Conservation (phyloP, 148 eudicot genomes). For the Oxyria digyna region DNA sequence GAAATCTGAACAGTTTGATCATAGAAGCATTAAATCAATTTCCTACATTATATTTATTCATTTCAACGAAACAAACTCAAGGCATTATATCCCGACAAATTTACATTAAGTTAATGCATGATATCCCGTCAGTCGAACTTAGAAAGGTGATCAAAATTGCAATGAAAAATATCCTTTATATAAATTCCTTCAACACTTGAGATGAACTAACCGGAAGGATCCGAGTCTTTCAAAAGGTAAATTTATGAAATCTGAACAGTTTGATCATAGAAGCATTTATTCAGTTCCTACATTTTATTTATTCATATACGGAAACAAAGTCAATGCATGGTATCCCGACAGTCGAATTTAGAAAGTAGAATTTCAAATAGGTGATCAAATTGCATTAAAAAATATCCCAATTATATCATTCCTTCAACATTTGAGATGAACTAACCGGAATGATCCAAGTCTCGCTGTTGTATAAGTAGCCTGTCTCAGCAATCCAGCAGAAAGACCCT, state of each 20-base stretch:
- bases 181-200: no score
- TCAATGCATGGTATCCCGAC: not conserved
- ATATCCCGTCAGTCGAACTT: no score
- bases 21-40: not conserved
- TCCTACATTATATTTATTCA: not conserved
- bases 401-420: not conserved
- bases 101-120: not conserved
- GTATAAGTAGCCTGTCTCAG: slow-evolving; percentile 56
- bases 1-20: not conserved
- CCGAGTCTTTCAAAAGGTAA: not conserved
- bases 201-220: no score
- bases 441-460: slow-evolving; percentile 45
- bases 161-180: no score
- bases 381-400: not conserved
- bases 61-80: not conserved
- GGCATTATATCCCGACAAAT: not conserved
- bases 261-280: not conserved
- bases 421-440: slow-evolving; percentile 25
- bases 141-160: no score
- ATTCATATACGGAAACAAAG: not conserved
- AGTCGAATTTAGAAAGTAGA: not conserved
- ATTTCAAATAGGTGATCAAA: no score
- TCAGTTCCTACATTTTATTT: not conserved
- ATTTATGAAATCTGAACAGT: not conserved
- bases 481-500: slow-evolving; percentile 61